These are phyloP conservation scores for Leucogyrophana mollusca DNA, from an alignment of 768 basidiomycete genomes.

Conservation along the genomic window DNA sequence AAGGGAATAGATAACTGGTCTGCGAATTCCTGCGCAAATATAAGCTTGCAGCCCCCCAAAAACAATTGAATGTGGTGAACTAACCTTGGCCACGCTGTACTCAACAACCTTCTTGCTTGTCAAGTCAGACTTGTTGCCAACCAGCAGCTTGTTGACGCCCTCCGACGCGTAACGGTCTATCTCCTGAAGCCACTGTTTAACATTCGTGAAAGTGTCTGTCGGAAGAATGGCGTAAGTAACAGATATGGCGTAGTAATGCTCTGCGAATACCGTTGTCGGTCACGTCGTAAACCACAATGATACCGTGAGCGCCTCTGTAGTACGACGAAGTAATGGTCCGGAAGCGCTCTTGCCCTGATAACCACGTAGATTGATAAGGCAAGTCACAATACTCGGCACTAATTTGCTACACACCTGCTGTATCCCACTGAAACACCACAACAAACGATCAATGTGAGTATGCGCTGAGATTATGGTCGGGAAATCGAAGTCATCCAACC, in stretches of 20 bases:
- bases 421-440: constrained; percentile 73
- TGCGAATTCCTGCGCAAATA: constrained; percentile 75
- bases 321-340: constrained; percentile 99
- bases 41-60: constrained; percentile 5
- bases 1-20: constrained; percentile 93
- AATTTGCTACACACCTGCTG: constrained; percentile 62
- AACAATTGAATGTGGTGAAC: constrained; percentile 5
- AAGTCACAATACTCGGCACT: constrained; percentile 2
- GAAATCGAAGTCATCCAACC: too few relatives aligned
- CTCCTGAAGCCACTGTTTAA: constrained; percentile 94
- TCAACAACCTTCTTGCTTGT: constrained; percentile 96
- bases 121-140: constrained; percentile 99
- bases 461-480: background rate
- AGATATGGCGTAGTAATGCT: background rate
- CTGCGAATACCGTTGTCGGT: constrained; percentile 78
- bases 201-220: constrained; percentile 89
- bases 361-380: background rate
- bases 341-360: constrained; percentile 92
- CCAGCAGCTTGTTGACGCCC: constrained; percentile 96
- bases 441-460: constrained; percentile 27
- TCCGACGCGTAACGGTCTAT: constrained; percentile 97
- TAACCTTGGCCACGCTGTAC: constrained; percentile 82
- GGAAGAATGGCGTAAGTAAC: constrained; percentile 7
- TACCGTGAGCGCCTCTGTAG: constrained; percentile 98
- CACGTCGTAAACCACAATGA: constrained; percentile 98